Base-by-base conservation (phyloP, 2,329 filamentous ascomycete genomes). In the Colletotrichum cuscutae region DNA sequence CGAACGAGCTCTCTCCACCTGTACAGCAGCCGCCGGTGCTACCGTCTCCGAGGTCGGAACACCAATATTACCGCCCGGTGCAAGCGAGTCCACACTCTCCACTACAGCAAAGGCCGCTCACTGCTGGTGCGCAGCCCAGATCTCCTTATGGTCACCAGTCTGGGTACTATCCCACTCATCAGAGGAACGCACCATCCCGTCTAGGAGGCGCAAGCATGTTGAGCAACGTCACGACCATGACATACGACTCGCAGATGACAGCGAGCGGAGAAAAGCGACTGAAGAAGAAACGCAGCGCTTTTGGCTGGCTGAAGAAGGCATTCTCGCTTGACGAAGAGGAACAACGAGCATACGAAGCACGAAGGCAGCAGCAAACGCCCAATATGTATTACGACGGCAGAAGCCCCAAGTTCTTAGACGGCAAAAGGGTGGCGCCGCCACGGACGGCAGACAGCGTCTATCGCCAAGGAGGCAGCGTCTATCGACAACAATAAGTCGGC, bases 231-330 rank as follows among this genome's bases (percentile, higher is more conserved):
- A 87, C 86, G 5, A 85, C 85, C 1, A 82, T 86, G 61, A 86
- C 84, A 1, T 80, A 83, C 26, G 82, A 86, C 53, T 82, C 83
- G 1, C 76, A 78, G n/a, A 76, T 76, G 12, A 78, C 79, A 11
- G 76, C 77, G 9, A 76, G 76, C 1, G 80, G 78, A 22, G 79
- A 81, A 28, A 84, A 84, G 68, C 82, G 86, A 49, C 78, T 91
- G 5, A 92, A 92, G 80, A 92, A 92, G 84, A 92, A 92, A 84
- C 87, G 89, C 75, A 92, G 90, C 76, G 89, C 90, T 1, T 91
- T 92, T 77, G 90, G 90, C 2, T 92, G 90, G 90, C 80, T 92
- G 68, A 92, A 92, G 80, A 92, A 92, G 82, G 90, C 90, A 1
- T 92, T 92, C 65, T 89, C 88, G 42, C 81, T 92, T 30, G 90